Percentiles rank a stretch among this genome's conserved stretches.
Conservation (phyloP, 441 rosid genomes). For the Adansonia gregorii region DNA sequence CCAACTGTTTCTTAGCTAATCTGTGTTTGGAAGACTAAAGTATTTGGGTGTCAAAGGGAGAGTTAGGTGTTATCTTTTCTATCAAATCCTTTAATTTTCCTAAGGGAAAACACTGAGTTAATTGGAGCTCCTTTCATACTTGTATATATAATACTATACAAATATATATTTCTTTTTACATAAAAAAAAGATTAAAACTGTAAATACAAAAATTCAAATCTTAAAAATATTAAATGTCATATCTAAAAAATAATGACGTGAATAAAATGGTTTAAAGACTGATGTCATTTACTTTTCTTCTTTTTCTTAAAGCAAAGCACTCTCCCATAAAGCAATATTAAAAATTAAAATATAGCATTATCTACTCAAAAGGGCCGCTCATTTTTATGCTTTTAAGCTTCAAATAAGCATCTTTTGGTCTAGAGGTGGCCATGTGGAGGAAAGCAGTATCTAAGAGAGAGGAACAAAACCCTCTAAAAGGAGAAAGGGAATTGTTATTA, state of each 20-base stretch:
- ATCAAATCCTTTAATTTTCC: slow-evolving; percentile 48
- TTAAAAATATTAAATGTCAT: too few species aligned
- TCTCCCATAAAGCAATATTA: slow-evolving; percentile 50
- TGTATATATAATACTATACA: not conserved
- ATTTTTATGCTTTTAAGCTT: slow-evolving; percentile 64
- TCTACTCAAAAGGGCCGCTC: slow-evolving; percentile 77
- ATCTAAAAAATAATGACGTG: too few species aligned
- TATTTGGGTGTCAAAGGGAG: slow-evolving; percentile 39
- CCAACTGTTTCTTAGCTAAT: slow-evolving; percentile 28
- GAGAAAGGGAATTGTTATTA: slow-evolving; percentile 35
- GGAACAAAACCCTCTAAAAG: slow-evolving; percentile 34
- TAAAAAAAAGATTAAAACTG: too few species aligned
- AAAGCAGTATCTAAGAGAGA: slow-evolving; percentile 49
- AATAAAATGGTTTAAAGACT: too few species aligned
- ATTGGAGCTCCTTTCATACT: slow-evolving; percentile 34
- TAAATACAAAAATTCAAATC: too few species aligned
- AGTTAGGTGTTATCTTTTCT: slow-evolving; percentile 46
- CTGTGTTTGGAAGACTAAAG: slow-evolving; percentile 30
- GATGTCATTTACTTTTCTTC: slow-evolving; percentile 26
- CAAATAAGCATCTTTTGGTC: slow-evolving; percentile 63
- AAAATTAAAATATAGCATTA: slow-evolving; percentile 75
- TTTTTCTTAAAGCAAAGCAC: slow-evolving; percentile 64
- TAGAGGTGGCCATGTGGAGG: slow-evolving; percentile 78
- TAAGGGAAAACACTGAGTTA: slow-evolving; percentile 29
- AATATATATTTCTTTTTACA: not conserved